Evolutionary conservation across 1,139 yeast species (phyloP).

Genomic region (Lodderomyces metapsilosis): DNA sequence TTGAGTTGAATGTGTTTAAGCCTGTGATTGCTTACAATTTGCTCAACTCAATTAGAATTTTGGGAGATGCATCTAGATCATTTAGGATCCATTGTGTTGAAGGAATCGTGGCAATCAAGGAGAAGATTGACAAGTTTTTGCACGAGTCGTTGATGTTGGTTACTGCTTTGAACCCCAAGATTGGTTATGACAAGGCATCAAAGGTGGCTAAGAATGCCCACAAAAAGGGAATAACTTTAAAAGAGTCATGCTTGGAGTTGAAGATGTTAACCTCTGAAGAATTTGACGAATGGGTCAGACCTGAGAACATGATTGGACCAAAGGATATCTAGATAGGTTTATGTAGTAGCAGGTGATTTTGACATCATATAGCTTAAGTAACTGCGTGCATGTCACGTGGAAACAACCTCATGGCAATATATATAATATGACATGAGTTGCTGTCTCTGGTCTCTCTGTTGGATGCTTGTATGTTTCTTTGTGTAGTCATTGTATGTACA

Average conservation of each 20-base stretch:
- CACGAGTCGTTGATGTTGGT: constrained; percentile 92
- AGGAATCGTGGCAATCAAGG: constrained; percentile 80
- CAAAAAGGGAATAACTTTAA: constrained; percentile 87
- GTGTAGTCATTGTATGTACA: too few relatives aligned
- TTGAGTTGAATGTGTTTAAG: constrained; percentile 91
- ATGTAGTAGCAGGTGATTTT: too few relatives aligned
- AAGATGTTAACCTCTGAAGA: constrained; percentile 73
- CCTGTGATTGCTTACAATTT: constrained; percentile 87
- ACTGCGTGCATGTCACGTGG: too few relatives aligned
- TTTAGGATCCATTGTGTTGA: constrained; percentile 89
- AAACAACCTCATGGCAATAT: too few relatives aligned
- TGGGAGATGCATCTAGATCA: constrained; percentile 80
- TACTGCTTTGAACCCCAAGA: constrained; percentile 92
- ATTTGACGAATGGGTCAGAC: constrained; percentile 90
- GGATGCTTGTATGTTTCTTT: too few relatives aligned
- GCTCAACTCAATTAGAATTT: constrained; percentile 72
- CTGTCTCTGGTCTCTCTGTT: too few relatives aligned
- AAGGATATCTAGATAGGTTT: constrained; percentile 26
- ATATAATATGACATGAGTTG: too few relatives aligned
- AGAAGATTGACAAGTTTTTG: constrained; percentile 74
- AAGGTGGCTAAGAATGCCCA: constrained; percentile 95
- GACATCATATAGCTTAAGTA: too few relatives aligned
- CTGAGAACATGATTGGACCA: constrained; percentile 95
- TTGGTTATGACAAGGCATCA: constrained; percentile 91
- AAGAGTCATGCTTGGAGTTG: constrained; percentile 83